Evolutionary conservation across 306 rosid genomes (phyloP), one percentile per base, ranked within the genome.

Genomic region (Castanopsis chinensis): DNA sequence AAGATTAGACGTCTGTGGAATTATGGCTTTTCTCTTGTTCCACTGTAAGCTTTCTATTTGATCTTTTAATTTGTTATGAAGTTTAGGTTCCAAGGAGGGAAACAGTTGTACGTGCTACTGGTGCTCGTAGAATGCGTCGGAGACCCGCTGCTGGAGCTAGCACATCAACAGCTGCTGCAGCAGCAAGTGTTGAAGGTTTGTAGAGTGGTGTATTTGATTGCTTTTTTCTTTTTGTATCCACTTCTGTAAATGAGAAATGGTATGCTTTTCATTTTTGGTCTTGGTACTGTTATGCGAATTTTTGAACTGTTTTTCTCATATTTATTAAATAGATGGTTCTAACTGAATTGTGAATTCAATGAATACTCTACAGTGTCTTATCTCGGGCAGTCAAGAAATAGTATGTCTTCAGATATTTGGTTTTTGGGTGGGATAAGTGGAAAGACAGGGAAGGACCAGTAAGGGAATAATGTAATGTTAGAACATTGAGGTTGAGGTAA

Each of bases 91-190:
- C 88, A 20, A 85, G 23, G 79, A 79, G 93, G 76, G 98, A 93
- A 81, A 80, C 92, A 30, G 99, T 83, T 30, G 93, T 86, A 5
- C 97, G 97, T 20, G 91, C 96, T 53, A 71, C 96, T 73, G 94
- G 83, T 56, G 72, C 87, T 79, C 88, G 92, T 28, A 92, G 98
- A 54, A 96, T 96, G 98, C 96, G 99, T 53, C 90, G 99, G 81
- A 81, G 99, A 76, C 89, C 87, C 0, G 93, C 92, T 76, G 84
- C 97, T 35, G 98, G 92, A 82, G 97, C 99, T 69, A 90, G 98
- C 82, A 72, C 96, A 33, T 95, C 97, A 0, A 82, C 96, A 11
- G 91, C 90, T 41, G 79, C 88, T 1, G 84, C 89, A 45, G 86
- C 90, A 52, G 80, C 88, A 18, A 28, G 76, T n/a, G 82, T 69